A percentile compares a stretch with the other conserved stretches of the same genome.
phyloP scores from a whole-genome alignment of 2,329 filamentous ascomycete genomes.

The Penicillium rolfsii region DNA sequence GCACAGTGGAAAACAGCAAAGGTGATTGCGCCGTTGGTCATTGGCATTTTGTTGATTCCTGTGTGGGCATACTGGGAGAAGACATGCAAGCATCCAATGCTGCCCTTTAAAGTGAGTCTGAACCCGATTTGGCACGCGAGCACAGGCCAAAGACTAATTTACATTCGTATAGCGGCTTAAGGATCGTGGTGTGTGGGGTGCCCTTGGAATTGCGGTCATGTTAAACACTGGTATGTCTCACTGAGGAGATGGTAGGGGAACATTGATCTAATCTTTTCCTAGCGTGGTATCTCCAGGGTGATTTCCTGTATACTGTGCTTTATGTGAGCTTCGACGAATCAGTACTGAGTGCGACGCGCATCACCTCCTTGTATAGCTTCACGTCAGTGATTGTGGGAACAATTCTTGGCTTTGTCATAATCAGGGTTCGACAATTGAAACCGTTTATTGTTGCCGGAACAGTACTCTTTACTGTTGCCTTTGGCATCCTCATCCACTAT shows the following conservation, averaged over 20 bases:
- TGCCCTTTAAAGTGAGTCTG: slow-evolving; percentile 55
- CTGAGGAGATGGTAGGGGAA: not conserved
- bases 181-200: slow-evolving; percentile 67
- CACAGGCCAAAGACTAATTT: not conserved
- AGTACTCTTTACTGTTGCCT: slow-evolving; percentile 65
- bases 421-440: slow-evolving; percentile 63
- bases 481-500: slow-evolving; percentile 66
- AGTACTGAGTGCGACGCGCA: slow-evolving; percentile 59
- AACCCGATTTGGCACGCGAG: not conserved
- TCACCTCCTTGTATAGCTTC: slow-evolving; percentile 59
- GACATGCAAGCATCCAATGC: slow-evolving; percentile 55
- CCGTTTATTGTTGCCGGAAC: slow-evolving; percentile 66
- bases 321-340: slow-evolving; percentile 64
- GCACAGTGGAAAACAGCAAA: slow-evolving; percentile 56
- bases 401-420: slow-evolving; percentile 60
- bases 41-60: slow-evolving; percentile 56
- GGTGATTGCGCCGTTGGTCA: slow-evolving; percentile 55
- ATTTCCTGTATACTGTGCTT: slow-evolving; percentile 67
- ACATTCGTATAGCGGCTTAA: slow-evolving; percentile 51
- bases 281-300: slow-evolving; percentile 65
- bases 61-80: slow-evolving; percentile 60
- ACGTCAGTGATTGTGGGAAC: slow-evolving; percentile 7
- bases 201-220: slow-evolving; percentile 58
- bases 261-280: slow-evolving; percentile 41
- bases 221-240: slow-evolving; percentile 30